phyloP scores from a whole-genome alignment of 805 yeast species.

The Blastobotrys terrestris region DNA sequence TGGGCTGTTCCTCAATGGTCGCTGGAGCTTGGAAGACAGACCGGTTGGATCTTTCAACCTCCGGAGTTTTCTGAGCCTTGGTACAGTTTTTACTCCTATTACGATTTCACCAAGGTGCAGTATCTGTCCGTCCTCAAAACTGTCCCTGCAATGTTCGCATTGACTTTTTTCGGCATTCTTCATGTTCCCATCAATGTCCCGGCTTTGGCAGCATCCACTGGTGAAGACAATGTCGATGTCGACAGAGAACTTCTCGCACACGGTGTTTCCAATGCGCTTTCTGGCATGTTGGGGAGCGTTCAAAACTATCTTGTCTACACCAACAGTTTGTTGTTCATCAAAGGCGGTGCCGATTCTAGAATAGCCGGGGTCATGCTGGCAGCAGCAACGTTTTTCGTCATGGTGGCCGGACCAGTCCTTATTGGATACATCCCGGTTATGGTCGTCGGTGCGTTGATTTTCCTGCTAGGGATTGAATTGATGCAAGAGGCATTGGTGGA shows the following conservation, averaged over 20 bases:
- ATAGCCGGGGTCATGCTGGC: slow-evolving; percentile 89
- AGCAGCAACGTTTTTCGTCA: slow-evolving; percentile 66
- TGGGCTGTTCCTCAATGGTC: slow-evolving; percentile 59
- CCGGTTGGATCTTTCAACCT: slow-evolving; percentile 80
- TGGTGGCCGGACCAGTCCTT: slow-evolving; percentile 87
- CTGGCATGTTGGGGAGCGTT: slow-evolving; percentile 81
- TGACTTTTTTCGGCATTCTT: slow-evolving; percentile 90
- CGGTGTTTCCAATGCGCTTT: slow-evolving; percentile 80
- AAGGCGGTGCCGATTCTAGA: slow-evolving; percentile 91
- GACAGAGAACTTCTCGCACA: slow-evolving; percentile 93
- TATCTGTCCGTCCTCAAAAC: slow-evolving; percentile 65
- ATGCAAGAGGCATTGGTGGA: slow-evolving; percentile 81
- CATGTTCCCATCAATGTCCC: slow-evolving; percentile 99
- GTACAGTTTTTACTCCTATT: slow-evolving; percentile 76
- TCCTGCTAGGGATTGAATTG: slow-evolving; percentile 83
- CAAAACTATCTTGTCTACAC: slow-evolving; percentile 95
- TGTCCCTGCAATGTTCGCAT: slow-evolving; percentile 89
- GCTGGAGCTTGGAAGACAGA: slow-evolving; percentile 52
- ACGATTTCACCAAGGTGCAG: slow-evolving; percentile 64
- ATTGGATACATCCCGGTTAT: slow-evolving; percentile 92
- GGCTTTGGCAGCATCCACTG: slow-evolving; percentile 85
- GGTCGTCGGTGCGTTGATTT: slow-evolving; percentile 91
- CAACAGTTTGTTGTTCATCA: slow-evolving; percentile 81
- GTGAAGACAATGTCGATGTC: slow-evolving; percentile 74
- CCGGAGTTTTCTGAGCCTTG: slow-evolving; percentile 68